A percentile compares a stretch with the other conserved stretches of the same genome.
Conservation (phyloP, 345 rosid genomes). For the Dipteronia sinensis region DNA sequence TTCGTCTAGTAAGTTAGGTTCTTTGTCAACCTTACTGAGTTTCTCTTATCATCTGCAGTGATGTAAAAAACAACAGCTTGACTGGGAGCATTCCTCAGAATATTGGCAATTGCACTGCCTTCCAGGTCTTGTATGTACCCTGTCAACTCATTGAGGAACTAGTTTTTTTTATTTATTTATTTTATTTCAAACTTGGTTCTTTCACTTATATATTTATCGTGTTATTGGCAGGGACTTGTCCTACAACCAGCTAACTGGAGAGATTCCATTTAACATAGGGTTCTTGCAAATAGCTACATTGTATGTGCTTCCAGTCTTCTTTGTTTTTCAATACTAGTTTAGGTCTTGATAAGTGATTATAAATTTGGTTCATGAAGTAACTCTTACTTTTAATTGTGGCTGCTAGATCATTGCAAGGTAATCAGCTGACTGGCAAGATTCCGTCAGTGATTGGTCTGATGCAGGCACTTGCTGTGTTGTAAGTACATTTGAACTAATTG, state of each 20-base stretch:
- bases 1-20: neutral
- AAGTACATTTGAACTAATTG: slow-evolving; percentile 36
- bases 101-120: slow-evolving; percentile 97
- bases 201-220: slow-evolving; percentile 9
- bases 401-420: slow-evolving; percentile 90
- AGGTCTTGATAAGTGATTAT: neutral
- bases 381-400: slow-evolving; percentile 18
- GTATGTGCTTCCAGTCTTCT: slow-evolving; percentile 42
- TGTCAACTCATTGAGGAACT: slow-evolving; percentile 9
- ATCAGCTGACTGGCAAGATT: slow-evolving; percentile 74
- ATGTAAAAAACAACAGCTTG: slow-evolving; percentile 94
- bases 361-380: slow-evolving; percentile 5
- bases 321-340: neutral
- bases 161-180: slow-evolving; percentile 12
- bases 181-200: neutral
- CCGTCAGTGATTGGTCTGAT: slow-evolving; percentile 97
- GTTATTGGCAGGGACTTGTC: slow-evolving; percentile 78
- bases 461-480: slow-evolving; percentile 99
- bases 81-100: slow-evolving; percentile 83
- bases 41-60: slow-evolving; percentile 44
- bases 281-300: slow-evolving; percentile 98
- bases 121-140: slow-evolving; percentile 94
- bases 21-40: slow-evolving; percentile 6
- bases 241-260: slow-evolving; percentile 82
- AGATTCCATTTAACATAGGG: slow-evolving; percentile 96